Conservation (phyloP, 108 stramenopile species). For the Aurantiochytrium sp. region DNA sequence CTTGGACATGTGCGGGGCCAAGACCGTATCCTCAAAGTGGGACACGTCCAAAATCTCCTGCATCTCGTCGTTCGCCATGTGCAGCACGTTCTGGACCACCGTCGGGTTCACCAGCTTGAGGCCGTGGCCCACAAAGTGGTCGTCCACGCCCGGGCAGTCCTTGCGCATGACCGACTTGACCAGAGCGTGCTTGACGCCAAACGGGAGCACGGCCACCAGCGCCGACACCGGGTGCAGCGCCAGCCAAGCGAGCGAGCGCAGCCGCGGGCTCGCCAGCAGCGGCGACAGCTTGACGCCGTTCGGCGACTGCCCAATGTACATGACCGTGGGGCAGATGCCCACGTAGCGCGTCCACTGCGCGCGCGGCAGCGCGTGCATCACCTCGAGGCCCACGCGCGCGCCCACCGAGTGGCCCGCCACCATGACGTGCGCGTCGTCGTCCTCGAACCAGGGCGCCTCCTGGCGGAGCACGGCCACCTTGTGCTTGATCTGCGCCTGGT, state of each 20-base stretch:
- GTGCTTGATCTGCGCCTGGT: conserved; percentile 20
- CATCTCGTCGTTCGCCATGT: conserved; percentile 15
- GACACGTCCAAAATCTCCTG: not conserved
- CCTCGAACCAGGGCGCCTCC: not conserved
- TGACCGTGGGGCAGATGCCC: conserved; percentile 28
- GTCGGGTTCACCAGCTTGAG: not conserved
- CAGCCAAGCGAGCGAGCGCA: not conserved
- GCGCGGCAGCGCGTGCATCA: not conserved
- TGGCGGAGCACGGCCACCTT: not conserved
- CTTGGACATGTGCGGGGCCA: not conserved
- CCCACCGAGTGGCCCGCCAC: conserved; percentile 3
- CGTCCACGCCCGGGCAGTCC: not conserved
- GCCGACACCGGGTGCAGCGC: not conserved
- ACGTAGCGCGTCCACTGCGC: not conserved
- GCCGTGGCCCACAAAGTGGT: not conserved
- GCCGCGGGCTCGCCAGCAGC: not conserved
- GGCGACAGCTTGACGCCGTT: not conserved
- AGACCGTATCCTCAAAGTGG: not conserved
- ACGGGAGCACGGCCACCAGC: not conserved
- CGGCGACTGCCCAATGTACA: conserved; percentile 2
- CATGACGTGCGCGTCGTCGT: not conserved
- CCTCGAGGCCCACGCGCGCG: not conserved
- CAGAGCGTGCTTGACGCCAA: not conserved
- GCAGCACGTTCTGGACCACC: not conserved
- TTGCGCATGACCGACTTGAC: not conserved